Evolutionary conservation across 768 basidiomycete genomes (phyloP), one percentile per base, ranked within the genome.

Genomic region (Dioszegia crocea): DNA sequence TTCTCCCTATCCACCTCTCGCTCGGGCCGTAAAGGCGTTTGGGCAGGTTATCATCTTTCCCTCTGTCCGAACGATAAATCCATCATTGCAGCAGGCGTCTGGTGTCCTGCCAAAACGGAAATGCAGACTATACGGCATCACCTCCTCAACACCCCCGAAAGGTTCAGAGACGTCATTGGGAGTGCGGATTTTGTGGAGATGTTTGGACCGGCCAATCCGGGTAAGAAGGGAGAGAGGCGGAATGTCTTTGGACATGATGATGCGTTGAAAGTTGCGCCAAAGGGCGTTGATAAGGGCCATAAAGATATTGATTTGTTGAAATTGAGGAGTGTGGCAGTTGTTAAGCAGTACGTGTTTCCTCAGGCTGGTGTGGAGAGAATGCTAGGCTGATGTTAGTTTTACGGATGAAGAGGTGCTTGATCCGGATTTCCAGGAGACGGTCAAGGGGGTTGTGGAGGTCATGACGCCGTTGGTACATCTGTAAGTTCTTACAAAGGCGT

Each of bases 271-370:
- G 85, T 84, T 0, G 89, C 91, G 4, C 93, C 93, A 0, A 97
- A 96, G 70, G 93, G 91, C 0, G 78, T 94, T 9, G 83, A 84
- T 51, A 98, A 91, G 77, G 82, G 82, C 29, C 91, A 97, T 73
- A 80, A 81, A 75, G 91, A 97, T 72, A 97, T 99, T 64, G 93
- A 94, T 74, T 78, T 98, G 49, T 78, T 99, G 61, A 89, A 89
- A 76, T 86, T 88, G 60, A 84, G 91, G 24, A 85, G 86, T 17
- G 84, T 90, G 31, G 85, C 82, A 2, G 89, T 93, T 2, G 73
- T 82, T 0, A 82, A 85, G 63, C 73, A 74, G 89, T 88, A 61
- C 50, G 81, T 78, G 21, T 39, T 40, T 14, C 23, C 19, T 44
- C 24, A 2, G 23, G 14, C 8, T 33, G 14, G 14, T 33, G 33